Evolutionary conservation across 495 filamentous ascomycete genomes (phyloP), one percentile per base, ranked within the genome.

Genomic region (Penicillium turbatum): DNA sequence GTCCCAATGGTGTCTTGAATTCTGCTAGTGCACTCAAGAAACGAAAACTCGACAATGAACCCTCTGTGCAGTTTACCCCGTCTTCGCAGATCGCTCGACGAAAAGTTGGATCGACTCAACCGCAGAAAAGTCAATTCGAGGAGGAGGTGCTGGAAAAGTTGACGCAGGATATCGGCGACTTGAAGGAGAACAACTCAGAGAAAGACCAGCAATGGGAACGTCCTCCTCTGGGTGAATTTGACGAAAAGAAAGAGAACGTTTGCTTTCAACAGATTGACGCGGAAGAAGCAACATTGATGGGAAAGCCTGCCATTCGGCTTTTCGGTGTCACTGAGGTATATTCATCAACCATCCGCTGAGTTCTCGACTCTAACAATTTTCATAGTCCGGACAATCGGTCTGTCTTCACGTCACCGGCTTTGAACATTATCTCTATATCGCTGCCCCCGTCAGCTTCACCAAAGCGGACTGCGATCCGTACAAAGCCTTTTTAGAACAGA

Each of bases 181-280:
- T 96, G 61, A 96, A 90, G 72, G 73, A 87, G 61, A 86, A 76
- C 64, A 96, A 93, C 64, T 77, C 88, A 2, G 95, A 97, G 63
- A 92, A 86, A 67, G 93, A 97, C 68, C 93, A 99, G 70, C 82
- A 90, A 59, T 99, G 93, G 93, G 82, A 84, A 15, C 81, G 93
- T 26, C 95, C 95, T 10, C 72, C 77, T 9, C 70, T 97, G 6
- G 81, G 81, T 5, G 76, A 80, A 41, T 96, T 92, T 66, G 73
- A 92, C 54, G 80, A 85, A n/a, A 59, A 73, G 27, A 86, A 69
- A 40, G 82, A 93, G 38, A 88, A 72, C 54, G 77, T 99, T 10
- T 83, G 79, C 63, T 97, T 97, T 68, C 93, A 97, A 70, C 88
- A 95, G 65, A 97, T 99, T 65, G 93, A 99, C 58, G 86, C 83